phyloP scores from a whole-genome alignment of 352 stramenopile species.

The Globisporangium viniferum region DNA sequence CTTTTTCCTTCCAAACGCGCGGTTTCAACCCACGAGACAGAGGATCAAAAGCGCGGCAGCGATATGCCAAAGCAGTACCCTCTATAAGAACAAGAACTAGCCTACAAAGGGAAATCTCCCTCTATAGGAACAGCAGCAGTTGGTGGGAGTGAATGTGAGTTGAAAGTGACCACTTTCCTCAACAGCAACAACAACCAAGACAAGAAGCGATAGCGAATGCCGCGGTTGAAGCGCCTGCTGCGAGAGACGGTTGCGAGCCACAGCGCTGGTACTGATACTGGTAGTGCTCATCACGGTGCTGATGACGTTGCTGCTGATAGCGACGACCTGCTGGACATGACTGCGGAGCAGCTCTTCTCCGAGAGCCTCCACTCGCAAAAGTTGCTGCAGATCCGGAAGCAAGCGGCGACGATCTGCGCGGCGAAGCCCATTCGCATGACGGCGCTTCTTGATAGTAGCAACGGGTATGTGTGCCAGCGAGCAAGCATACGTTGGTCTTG shows the following conservation, averaged over 20 bases:
- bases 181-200: conserved; percentile 6
- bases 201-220: conserved; percentile 25
- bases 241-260: neutral
- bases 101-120: neutral
- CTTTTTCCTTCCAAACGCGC: conserved; percentile 6
- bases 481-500: neutral
- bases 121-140: conserved; percentile 2
- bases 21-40: conserved; percentile 12
- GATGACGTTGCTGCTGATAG: neutral
- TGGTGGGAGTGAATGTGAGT: neutral
- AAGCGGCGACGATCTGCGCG: conserved; percentile 34
- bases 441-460: conserved; percentile 18
- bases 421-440: conserved; percentile 34
- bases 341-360: conserved; percentile 49
- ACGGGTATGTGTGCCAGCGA: neutral
- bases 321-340: conserved; percentile 13
- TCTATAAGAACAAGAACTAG: conserved; percentile 7
- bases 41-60: neutral
- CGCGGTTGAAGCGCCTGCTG: conserved; percentile 33
- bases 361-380: conserved; percentile 42
- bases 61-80: conserved; percentile 6
- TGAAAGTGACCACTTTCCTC: neutral
- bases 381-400: conserved; percentile 18
- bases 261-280: neutral
- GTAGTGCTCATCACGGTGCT: neutral